phyloP scores from a whole-genome alignment of 257 asterid species.

The Solanum tacnaense region DNA sequence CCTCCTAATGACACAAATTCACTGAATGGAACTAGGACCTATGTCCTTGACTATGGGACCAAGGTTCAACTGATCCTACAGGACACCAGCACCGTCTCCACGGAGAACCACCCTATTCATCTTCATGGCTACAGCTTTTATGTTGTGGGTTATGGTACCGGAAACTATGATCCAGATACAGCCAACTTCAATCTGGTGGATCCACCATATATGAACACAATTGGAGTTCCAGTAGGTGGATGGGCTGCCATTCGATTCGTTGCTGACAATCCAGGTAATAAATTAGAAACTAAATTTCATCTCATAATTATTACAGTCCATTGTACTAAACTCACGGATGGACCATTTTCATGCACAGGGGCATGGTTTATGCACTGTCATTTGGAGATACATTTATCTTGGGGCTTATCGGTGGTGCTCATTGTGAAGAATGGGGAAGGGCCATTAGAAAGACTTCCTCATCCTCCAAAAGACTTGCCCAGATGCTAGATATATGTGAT shows the following conservation, averaged over 20 bases:
- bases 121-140: constrained; percentile 62
- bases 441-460: constrained; percentile 47
- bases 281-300: not conserved
- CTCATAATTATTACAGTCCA: not conserved
- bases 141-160: constrained; percentile 50
- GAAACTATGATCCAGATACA: constrained; percentile 37
- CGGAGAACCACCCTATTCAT: constrained; percentile 70
- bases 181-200: constrained; percentile 45
- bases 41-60: constrained; percentile 53
- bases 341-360: constrained; percentile 25
- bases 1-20: constrained; percentile 43
- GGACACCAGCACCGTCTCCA: constrained; percentile 46
- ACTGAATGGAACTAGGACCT: constrained; percentile 39
- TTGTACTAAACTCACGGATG: not conserved
- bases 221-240: constrained; percentile 69
- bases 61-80: constrained; percentile 51
- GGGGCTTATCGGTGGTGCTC: constrained; percentile 51
- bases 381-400: constrained; percentile 48
- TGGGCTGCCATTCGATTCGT: constrained; percentile 61
- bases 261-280: constrained; percentile 64
- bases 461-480: constrained; percentile 58
- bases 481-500: constrained; percentile 23
- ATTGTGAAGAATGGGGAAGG: constrained; percentile 54
- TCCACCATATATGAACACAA: constrained; percentile 66
- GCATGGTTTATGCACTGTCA: constrained; percentile 62